Conservation (phyloP, 495 filamentous ascomycete species). For the Tuber aestivum region DNA sequence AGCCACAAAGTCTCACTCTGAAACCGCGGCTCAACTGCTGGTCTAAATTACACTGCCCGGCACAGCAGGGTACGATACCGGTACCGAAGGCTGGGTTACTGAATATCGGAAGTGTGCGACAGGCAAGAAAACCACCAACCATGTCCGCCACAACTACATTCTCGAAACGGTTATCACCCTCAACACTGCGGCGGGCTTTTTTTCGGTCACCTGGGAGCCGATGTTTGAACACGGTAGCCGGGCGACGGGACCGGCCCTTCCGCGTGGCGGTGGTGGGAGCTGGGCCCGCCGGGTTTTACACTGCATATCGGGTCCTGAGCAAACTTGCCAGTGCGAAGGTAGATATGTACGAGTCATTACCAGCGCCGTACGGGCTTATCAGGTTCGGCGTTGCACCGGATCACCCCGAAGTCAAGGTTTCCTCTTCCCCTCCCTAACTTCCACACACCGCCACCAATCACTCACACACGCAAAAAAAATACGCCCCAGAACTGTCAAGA, state of each 20-base stretch:
- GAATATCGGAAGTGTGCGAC: background rate
- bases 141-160: background rate
- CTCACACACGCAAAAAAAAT: background rate
- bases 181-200: background rate
- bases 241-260: slow-evolving; percentile 50
- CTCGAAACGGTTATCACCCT: background rate
- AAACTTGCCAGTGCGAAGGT: slow-evolving; percentile 65
- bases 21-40: background rate
- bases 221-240: background rate
- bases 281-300: slow-evolving; percentile 93
- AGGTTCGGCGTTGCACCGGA: slow-evolving; percentile 93
- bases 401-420: slow-evolving; percentile 95
- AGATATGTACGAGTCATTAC: slow-evolving; percentile 94
- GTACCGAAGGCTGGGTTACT: too few relatives aligned
- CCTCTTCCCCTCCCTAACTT: slow-evolving; percentile 11
- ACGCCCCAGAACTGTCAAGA: slow-evolving; percentile 76
- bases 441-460: background rate
- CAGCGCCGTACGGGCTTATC: slow-evolving; percentile 86
- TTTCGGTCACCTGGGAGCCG: background rate
- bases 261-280: slow-evolving; percentile 88
- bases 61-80: too few relatives aligned
- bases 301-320: slow-evolving; percentile 73
- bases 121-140: background rate
- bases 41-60: background rate
- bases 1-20: background rate